These are phyloP conservation scores for Candida boidinii DNA, from an alignment of 805 yeast genomes.

Conservation along the genomic window DNA sequence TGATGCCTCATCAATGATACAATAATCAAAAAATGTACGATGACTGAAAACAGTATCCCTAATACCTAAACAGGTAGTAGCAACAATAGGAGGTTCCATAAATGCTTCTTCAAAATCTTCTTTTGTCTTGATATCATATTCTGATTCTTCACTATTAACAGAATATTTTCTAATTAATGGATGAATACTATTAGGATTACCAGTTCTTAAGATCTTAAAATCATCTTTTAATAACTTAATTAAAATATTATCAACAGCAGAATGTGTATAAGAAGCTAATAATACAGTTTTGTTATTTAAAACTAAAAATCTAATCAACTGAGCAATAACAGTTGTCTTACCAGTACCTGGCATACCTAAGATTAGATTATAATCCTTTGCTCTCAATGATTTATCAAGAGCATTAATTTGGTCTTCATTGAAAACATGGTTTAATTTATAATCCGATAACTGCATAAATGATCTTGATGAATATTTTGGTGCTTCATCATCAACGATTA, in stretches of 20 bases:
- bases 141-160: conserved; percentile 30
- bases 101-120: conserved; percentile 40
- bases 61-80: conserved; percentile 80
- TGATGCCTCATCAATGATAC: conserved; percentile 94
- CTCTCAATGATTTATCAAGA: conserved; percentile 49
- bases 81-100: conserved; percentile 64
- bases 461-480: conserved; percentile 33
- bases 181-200: conserved; percentile 52
- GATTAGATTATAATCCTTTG: conserved; percentile 71
- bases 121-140: conserved; percentile 21
- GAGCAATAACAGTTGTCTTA: conserved; percentile 83
- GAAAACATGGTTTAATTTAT: conserved; percentile 24
- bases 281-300: conserved; percentile 57
- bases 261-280: conserved; percentile 82
- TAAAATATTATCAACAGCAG: conserved; percentile 92
- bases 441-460: too few relatives aligned
- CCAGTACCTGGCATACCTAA: conserved; percentile 99
- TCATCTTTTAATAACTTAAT: conserved; percentile 47
- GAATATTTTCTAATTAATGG: conserved; percentile 47
- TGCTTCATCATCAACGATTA: conserved; percentile 43
- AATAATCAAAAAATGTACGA: conserved; percentile 67
- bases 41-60: conserved; percentile 50
- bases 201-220: conserved; percentile 57
- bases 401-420: conserved; percentile 72
- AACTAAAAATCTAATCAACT: conserved; percentile 55